A percentile compares a stretch with the other conserved stretches of the same genome.
Evolutionary conservation across 106 monocot species (phyloP).

Genomic region (Chionographis japonica): DNA sequence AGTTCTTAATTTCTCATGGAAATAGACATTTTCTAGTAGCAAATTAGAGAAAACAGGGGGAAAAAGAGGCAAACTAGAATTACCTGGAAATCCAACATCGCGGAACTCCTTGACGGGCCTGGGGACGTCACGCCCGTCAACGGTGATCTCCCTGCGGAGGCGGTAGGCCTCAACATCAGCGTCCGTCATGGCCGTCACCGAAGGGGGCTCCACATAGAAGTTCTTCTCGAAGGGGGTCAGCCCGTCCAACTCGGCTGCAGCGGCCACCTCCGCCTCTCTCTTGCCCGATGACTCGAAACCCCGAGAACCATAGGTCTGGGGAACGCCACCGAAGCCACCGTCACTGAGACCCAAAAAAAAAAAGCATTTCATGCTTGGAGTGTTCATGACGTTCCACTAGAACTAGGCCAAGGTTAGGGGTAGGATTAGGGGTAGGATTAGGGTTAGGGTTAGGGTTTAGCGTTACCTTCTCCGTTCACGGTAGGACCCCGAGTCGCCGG

Average conservation of each 20-base stretch:
- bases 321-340: slow-evolving; percentile 36
- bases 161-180: slow-evolving; percentile 83
- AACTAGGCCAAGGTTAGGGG: neutral
- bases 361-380: neutral
- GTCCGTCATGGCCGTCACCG: slow-evolving; percentile 71
- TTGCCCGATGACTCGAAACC: slow-evolving; percentile 29
- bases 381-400: neutral
- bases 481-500: slow-evolving; percentile 64
- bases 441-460: neutral
- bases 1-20: too few relatives aligned
- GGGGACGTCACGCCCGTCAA: slow-evolving; percentile 87
- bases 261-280: slow-evolving; percentile 22
- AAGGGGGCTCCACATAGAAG: slow-evolving; percentile 78
- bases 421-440: neutral
- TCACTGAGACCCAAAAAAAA: slow-evolving; percentile 36
- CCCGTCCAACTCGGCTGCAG: slow-evolving; percentile 52
- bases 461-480: slow-evolving; percentile 71
- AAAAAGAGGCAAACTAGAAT: too few relatives aligned
- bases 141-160: slow-evolving; percentile 66
- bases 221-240: slow-evolving; percentile 93
- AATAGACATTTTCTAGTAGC: too few relatives aligned
- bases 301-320: slow-evolving; percentile 27
- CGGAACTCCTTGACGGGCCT: slow-evolving; percentile 65
- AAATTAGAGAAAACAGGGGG: too few relatives aligned
- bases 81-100: slow-evolving; percentile 86